Evolutionary conservation across 2,329 filamentous ascomycete genomes (phyloP), one percentile per base, ranked within the genome.

Genomic region (Pezicula carpinea): DNA sequence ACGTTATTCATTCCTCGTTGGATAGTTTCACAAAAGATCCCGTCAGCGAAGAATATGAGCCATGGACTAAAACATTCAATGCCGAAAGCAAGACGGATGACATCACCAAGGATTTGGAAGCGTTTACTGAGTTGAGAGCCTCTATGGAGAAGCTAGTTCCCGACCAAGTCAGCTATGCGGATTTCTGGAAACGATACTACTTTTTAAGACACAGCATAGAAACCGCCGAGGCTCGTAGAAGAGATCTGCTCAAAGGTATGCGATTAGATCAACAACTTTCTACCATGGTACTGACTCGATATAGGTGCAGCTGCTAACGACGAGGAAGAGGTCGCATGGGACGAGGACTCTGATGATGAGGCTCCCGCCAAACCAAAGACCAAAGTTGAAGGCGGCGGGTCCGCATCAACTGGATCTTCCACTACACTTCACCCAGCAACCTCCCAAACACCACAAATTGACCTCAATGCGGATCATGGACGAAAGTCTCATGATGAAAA

Each of bases 121-220:
- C 86, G 64, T 95, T 96, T 61, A 80, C 84, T 8, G 92, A 97
- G 67, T 71, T 99, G 58, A 77, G 91, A 57, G 69, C 77, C 21
- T 90, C 90, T 0, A 97, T 99, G 92, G 93, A 96, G 76, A 90
- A 86, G 70, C 72, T 96, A 46, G 93, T 99, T n/a, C 93, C 93
- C 1, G 90, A 91, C 66, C 80, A 82, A 57, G 88, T 96, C n/a
- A 79, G 91, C 29, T 99, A 99, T 61, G 77, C 74, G 44, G 80
- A 86, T 44, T 99, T 99, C 65, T 99, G 93, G 92, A 86, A 80
- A 64, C 79, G 93, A 47, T 99, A 99, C 69, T 97, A 97, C 66
- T 99, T 96, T 72, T 71, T 97, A 53, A 79, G 92, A 60, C 86
- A 95, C 61, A 89, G 93, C 14, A 87, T 99, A 53, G 92, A 97